Conservation (phyloP, 257 asterid species). For the Pogostemon cablin region DNA sequence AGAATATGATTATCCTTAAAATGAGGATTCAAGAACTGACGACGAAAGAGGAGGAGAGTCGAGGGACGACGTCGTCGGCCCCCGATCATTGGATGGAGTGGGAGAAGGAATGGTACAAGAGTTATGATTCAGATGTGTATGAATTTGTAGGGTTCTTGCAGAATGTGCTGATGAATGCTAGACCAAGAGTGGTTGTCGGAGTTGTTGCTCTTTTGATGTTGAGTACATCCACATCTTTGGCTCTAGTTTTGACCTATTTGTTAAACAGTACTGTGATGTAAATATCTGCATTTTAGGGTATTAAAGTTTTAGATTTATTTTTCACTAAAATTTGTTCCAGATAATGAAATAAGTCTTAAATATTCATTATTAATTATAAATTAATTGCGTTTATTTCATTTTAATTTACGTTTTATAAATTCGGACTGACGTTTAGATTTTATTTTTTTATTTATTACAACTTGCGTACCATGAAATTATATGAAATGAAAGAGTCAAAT, state of each 20-base stretch:
- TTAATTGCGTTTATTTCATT: too few relatives aligned
- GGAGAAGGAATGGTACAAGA: slow-evolving; percentile 32
- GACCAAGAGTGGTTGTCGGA: slow-evolving; percentile 48
- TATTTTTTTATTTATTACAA: too few relatives aligned
- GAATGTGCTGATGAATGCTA: slow-evolving; percentile 37
- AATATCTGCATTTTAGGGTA: not conserved
- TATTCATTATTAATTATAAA: too few relatives aligned
- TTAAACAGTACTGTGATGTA: slow-evolving; percentile 24
- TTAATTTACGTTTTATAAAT: too few relatives aligned
- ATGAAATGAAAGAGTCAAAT: too few relatives aligned
- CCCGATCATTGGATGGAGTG: slow-evolving; percentile 28
- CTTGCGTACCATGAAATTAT: too few relatives aligned
- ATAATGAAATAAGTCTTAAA: too few relatives aligned
- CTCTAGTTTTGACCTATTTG: slow-evolving; percentile 16
- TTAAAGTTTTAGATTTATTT: not conserved
- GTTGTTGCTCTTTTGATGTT: slow-evolving; percentile 34
- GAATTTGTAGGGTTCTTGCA: slow-evolving; percentile 50
- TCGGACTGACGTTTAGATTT: too few relatives aligned
- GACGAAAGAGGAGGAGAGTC: slow-evolving; percentile 28
- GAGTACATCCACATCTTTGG: slow-evolving; percentile 38
- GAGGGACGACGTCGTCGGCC: too few relatives aligned
- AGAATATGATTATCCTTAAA: slow-evolving; percentile 40
- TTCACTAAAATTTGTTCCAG: too few relatives aligned
- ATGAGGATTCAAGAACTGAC: slow-evolving; percentile 38
- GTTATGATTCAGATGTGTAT: slow-evolving; percentile 39